Evolutionary conservation across 768 basidiomycete species (phyloP).

Genomic region (Kondoa subrosea): DNA sequence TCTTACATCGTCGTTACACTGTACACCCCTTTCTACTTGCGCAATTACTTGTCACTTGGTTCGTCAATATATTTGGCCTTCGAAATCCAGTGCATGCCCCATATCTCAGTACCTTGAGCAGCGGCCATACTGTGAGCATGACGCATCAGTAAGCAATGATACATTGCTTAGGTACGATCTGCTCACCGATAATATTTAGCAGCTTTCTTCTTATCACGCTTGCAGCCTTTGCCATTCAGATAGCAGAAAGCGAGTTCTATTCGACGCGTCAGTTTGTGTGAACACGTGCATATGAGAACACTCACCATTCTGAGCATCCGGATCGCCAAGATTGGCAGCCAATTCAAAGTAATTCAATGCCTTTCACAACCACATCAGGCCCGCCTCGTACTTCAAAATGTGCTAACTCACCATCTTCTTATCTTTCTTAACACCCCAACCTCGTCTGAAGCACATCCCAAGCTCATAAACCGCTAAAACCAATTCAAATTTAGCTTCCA

Average conservation of each 20-base stretch:
- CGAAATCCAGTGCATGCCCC: background rate
- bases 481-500: slow-evolving; percentile 47
- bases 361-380: background rate
- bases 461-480: slow-evolving; percentile 82
- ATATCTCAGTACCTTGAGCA: background rate
- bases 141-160: background rate
- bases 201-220: slow-evolving; percentile 69
- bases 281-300: background rate
- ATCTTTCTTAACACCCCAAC: slow-evolving; percentile 74
- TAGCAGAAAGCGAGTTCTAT: slow-evolving; percentile 63
- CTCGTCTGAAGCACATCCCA: slow-evolving; percentile 79
- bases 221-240: slow-evolving; percentile 71
- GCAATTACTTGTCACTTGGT: too few relatives aligned
- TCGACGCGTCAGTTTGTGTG: background rate
- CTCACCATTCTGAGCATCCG: slow-evolving; percentile 52
- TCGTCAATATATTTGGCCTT: too few relatives aligned
- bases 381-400: slow-evolving; percentile 33
- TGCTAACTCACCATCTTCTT: slow-evolving; percentile 54
- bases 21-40: background rate
- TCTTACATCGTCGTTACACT: background rate
- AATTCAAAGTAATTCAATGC: slow-evolving; percentile 49
- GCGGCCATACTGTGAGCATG: background rate
- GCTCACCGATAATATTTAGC: slow-evolving; percentile 85
- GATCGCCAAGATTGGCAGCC: slow-evolving; percentile 66
- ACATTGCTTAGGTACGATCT: slow-evolving; percentile 32